Conservation (phyloP, 1,284 basidiomycete genomes). For the Violaceomyces palustris region DNA sequence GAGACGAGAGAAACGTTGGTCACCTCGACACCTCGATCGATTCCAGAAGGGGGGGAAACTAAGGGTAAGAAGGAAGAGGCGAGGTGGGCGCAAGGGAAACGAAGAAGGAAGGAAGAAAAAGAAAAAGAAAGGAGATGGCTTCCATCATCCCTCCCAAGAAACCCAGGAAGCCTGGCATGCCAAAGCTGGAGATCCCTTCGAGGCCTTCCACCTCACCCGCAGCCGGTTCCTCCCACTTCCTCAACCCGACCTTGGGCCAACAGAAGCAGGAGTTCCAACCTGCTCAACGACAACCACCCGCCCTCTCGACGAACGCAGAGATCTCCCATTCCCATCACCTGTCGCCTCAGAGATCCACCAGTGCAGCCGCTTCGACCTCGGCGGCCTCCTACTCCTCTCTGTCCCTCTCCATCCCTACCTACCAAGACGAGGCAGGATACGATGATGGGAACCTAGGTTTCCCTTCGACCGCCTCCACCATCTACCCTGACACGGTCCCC, state of each 20-base stretch:
- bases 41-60: no score
- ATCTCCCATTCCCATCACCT: no score
- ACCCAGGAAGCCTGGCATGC: conserved; percentile 40
- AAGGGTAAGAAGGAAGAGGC: no score
- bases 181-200: conserved; percentile 41
- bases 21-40: no score
- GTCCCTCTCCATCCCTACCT: conserved; percentile 8
- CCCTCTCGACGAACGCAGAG: no score
- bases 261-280: no score
- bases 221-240: not conserved
- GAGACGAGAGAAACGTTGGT: no score
- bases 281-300: conserved; percentile 15
- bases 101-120: no score
- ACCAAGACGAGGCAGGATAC: conserved; percentile 31
- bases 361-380: no score
- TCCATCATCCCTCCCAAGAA: conserved; percentile 49
- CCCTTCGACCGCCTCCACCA: conserved; percentile 18
- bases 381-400: conserved; percentile 12
- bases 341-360: no score
- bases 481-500: conserved; percentile 42
- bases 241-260: not conserved
- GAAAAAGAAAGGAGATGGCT: no score
- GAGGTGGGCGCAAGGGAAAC: no score
- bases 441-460: conserved; percentile 25
- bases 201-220: conserved; percentile 17